phyloP scores from a whole-genome alignment of 495 filamentous ascomycete species.

The Aspergillus cristatus region DNA sequence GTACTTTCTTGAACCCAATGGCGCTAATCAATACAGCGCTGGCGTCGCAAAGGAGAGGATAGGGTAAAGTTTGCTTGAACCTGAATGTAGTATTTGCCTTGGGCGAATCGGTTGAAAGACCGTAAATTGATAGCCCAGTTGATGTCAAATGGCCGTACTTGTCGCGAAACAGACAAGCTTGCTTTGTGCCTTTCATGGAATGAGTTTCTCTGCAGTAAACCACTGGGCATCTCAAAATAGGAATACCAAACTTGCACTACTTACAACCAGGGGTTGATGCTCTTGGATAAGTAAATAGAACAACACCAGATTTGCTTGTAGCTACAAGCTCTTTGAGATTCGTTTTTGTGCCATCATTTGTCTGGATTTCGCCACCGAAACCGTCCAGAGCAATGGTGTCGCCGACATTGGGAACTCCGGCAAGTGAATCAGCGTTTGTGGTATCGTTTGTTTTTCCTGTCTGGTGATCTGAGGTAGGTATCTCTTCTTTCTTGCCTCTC shows the following conservation, averaged over 20 bases:
- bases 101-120: slow-evolving; percentile 75
- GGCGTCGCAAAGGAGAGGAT: slow-evolving; percentile 79
- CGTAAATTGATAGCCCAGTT: slow-evolving; percentile 78
- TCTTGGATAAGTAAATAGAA: slow-evolving; percentile 92
- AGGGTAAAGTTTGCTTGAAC: slow-evolving; percentile 79
- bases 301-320: slow-evolving; percentile 74
- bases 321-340: slow-evolving; percentile 71
- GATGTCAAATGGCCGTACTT: slow-evolving; percentile 62
- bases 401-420: slow-evolving; percentile 30
- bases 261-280: slow-evolving; percentile 93
- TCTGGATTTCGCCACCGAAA: slow-evolving; percentile 79
- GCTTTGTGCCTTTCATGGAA: slow-evolving; percentile 61
- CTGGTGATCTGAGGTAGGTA: no score
- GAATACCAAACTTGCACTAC: no score
- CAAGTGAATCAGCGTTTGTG: slow-evolving; percentile 22
- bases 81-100: slow-evolving; percentile 89
- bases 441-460: slow-evolving; percentile 1
- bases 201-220: no score
- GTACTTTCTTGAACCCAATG: slow-evolving; percentile 66
- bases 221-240: no score
- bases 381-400: slow-evolving; percentile 53
- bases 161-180: slow-evolving; percentile 91
- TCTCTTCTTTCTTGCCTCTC: slow-evolving; percentile 37
- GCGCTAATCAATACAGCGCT: slow-evolving; percentile 59
- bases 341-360: slow-evolving; percentile 69